Base-by-base conservation (phyloP, 306 rosid genomes). In the Ceratonia siliqua region DNA sequence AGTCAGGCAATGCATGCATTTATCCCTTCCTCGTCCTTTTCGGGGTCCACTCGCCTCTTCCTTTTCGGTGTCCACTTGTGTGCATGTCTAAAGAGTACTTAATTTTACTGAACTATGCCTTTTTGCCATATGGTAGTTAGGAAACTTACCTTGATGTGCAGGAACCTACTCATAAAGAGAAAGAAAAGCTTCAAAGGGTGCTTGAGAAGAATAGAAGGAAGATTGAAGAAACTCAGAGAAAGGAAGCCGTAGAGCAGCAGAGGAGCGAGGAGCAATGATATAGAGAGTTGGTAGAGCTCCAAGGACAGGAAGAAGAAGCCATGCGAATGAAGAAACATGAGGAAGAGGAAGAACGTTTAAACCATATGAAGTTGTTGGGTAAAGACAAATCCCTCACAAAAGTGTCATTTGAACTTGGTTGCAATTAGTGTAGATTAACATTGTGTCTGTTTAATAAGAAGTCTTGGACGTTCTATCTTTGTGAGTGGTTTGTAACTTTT, bases 321-420 rank as follows among this genome's bases (percentile, higher is more conserved):
- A 73, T 90, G 93, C 82, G 87, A 39, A 87, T 93, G 87, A 92
- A 89, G 86, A 90, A 87, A 85, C 96, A 83, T 52, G 94, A 92
- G 65, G 98, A 92, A 83, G 99, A 92, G 25, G 91, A 95, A 85
- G 92, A 89, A 55, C 88, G 92, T 45, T 5, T 36, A 43, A 95
- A 92, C 84, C 99, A 95, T 82, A 89, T 89, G 72, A 95, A 92
- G 82, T 81, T 95, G 58, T 79, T 95, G 89, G 99, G 99, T 52
- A 92, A 92, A 82, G 90, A 95, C 94, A 95, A 92, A 67, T 81
- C 98, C 24, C 88, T 97, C 21, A 98, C 99, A 21, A 95, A 95
- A 68, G 69, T 95, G 81, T 95, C 99, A n/a, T 92, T 95, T 82
- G 98, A 93, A 63, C 54, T 95, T 18, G 98, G 99, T 71, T 90